Percentiles rank a stretch among this genome's conserved stretches.
These are phyloP conservation scores for Haplosporangium gracile DNA, from an alignment of 192 early-diverging fungal genomes.

Conservation along the genomic window DNA sequence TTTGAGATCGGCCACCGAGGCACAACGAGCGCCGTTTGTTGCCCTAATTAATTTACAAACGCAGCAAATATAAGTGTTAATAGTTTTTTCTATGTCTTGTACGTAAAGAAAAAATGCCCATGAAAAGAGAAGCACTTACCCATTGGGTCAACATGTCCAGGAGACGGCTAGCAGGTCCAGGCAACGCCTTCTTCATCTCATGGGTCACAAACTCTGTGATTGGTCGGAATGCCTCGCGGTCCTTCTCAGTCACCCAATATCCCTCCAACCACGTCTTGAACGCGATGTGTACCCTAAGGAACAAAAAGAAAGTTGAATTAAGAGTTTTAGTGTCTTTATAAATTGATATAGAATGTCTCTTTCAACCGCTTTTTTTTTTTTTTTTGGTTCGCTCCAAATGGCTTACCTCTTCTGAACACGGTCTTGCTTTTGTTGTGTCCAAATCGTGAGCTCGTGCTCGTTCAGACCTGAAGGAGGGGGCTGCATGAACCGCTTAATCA, in stretches of 20 bases:
- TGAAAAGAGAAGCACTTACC: conserved; percentile 31
- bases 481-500: conserved; percentile 78
- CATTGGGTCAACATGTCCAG: conserved; percentile 68
- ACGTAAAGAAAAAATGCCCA: neutral
- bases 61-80: neutral
- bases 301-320: neutral
- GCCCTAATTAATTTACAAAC: neutral
- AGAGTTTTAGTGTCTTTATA: neutral
- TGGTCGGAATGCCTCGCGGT: conserved; percentile 58
- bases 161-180: conserved; percentile 60
- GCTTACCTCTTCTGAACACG: conserved; percentile 46
- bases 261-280: conserved; percentile 88
- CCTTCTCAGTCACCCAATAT: conserved; percentile 74
- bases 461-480: conserved; percentile 65
- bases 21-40: conserved; percentile 24
- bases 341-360: conserved; percentile 11
- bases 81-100: neutral
- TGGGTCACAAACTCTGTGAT: conserved; percentile 69
- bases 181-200: conserved; percentile 60
- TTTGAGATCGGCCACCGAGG: conserved; percentile 4
- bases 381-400: no score
- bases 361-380: conserved; percentile 25
- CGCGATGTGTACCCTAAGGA: conserved; percentile 77
- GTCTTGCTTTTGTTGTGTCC: conserved; percentile 64
- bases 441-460: conserved; percentile 65